These are phyloP conservation scores for Cordyceps sp. DNA, from an alignment of 2,329 filamentous ascomycete genomes.

Conservation along the genomic window DNA sequence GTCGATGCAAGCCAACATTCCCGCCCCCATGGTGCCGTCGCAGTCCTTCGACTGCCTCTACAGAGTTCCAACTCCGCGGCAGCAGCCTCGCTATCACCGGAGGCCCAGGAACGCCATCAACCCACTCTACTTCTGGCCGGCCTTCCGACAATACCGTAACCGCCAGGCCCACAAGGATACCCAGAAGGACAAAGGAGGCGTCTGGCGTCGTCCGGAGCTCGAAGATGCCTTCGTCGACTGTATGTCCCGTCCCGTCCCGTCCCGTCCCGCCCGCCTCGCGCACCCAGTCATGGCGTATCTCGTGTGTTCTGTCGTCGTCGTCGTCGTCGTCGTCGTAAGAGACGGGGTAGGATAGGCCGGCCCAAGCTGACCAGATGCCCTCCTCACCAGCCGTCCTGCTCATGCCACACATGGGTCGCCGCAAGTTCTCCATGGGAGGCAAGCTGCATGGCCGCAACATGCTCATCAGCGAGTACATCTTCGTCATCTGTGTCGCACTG, in stretches of 20 bases:
- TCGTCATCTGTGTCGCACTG: constrained; percentile 19
- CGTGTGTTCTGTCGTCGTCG: no score
- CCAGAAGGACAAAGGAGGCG: constrained; percentile 43
- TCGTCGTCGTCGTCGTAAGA: neutral
- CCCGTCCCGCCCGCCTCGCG: neutral
- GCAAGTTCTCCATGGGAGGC: constrained; percentile 48
- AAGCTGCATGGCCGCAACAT: constrained; percentile 53
- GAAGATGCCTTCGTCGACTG: constrained; percentile 53
- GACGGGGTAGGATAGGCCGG: no score
- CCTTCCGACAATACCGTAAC: constrained; percentile 49
- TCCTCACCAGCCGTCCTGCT: constrained; percentile 36
- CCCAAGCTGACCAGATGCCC: constrained; percentile 8
- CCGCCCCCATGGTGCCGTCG: constrained; percentile 33
- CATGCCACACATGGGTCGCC: constrained; percentile 48
- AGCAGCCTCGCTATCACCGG: constrained; percentile 18
- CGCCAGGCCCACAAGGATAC: constrained; percentile 47
- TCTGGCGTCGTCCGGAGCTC: constrained; percentile 30
- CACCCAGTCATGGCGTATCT: no score
- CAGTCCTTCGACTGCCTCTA: constrained; percentile 27
- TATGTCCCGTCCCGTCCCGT: constrained; percentile 16
- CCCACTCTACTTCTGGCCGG: constrained; percentile 43
- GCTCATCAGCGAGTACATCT: constrained; percentile 53
- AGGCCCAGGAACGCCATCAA: constrained; percentile 26
- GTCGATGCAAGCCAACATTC: constrained; percentile 28
- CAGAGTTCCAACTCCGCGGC: constrained; percentile 18